These are phyloP conservation scores for Bertia moriformis DNA, from an alignment of 2,329 filamentous ascomycete genomes.

Conservation along the genomic window DNA sequence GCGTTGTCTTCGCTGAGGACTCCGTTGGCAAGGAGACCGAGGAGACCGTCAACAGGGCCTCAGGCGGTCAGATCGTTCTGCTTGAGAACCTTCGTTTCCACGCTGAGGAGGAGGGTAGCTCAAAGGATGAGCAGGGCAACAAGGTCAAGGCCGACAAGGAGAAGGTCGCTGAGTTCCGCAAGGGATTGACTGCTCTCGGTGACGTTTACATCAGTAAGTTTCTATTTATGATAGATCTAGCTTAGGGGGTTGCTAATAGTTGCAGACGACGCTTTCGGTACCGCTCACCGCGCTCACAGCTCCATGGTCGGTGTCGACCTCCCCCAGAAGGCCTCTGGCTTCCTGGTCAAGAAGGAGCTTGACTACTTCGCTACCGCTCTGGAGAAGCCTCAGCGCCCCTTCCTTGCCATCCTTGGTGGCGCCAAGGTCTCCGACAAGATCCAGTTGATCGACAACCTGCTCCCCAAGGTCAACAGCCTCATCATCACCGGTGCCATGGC, in stretches of 20 bases:
- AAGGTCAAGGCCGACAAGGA: constrained; percentile 96
- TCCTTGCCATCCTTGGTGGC: constrained; percentile 95
- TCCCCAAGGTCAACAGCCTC: constrained; percentile 93
- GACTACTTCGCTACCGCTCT: constrained; percentile 98
- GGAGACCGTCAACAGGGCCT: constrained; percentile 72
- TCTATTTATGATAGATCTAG: no score
- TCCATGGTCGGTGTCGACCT: constrained; percentile 97
- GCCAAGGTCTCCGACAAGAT: constrained; percentile 99
- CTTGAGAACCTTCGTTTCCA: constrained; percentile 98
- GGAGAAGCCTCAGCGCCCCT: constrained; percentile 81
- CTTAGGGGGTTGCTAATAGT: not conserved
- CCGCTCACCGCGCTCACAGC: constrained; percentile 93
- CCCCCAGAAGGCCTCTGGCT: constrained; percentile 90
- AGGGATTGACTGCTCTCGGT: constrained; percentile 82
- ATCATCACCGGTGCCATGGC: constrained; percentile 97
- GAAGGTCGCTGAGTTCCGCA: constrained; percentile 84
- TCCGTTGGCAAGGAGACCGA: constrained; percentile 83
- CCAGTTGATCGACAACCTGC: constrained; percentile 95
- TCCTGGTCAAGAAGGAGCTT: constrained; percentile 99
- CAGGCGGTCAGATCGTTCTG: constrained; percentile 69
- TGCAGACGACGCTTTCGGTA: constrained; percentile 85
- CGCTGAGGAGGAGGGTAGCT: constrained; percentile 91
- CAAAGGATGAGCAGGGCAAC: constrained; percentile 84
- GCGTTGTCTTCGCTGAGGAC: constrained; percentile 78
- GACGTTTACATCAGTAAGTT: constrained; percentile 88